Evolutionary conservation across 2,329 filamentous ascomycete genomes (phyloP), one percentile per base, ranked within the genome.

Genomic region (Bisporella sp.): DNA sequence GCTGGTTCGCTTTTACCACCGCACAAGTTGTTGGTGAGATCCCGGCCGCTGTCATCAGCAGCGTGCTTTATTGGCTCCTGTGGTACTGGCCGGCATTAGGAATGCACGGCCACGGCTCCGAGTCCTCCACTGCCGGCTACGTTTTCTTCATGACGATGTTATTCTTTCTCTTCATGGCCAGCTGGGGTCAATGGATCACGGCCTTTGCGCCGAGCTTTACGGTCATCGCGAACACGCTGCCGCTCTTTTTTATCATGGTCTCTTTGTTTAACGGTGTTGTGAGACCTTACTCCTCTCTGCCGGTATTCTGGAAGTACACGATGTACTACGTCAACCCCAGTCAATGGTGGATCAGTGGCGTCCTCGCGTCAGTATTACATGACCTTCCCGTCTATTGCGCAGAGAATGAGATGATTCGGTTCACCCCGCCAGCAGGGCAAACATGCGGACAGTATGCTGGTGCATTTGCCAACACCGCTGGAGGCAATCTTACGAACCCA

Each of bases 201-300:
- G 87, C 89, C 1, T 90, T 90, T 66, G 85, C 87, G 0, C 87
- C 87, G 0, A 83, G 75, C 40, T 89, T 89, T 69, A 88, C 85
- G 1, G 85, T 89, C 55, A 89, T 91, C 57, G 81, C 81, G 41
- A 89, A 91, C 62, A 70, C 62, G 29, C 54, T 64, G 1, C 62
- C 62, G 5, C 62, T 62, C 52, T 64, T 65, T 51, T 62, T 63
- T 47, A 60, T 63, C 21, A 70, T 92, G 84, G 60, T 87, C 86
- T 3, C 89, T 85, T 67, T 86, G 84, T 11, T 87, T 86, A 1
- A 84, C 74, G 53, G 89, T 85, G 70, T 88, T 83, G 4, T 85
- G 84, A 59, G 88, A 87, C 60, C 81, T 77, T 54, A 90, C 88
- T 59, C 68, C 69, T 54, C 68, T 70, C 64, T 62, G 12, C 44